Base-by-base conservation (phyloP, 371 early-diverging fungal species). In the Mortierella sp. region DNA sequence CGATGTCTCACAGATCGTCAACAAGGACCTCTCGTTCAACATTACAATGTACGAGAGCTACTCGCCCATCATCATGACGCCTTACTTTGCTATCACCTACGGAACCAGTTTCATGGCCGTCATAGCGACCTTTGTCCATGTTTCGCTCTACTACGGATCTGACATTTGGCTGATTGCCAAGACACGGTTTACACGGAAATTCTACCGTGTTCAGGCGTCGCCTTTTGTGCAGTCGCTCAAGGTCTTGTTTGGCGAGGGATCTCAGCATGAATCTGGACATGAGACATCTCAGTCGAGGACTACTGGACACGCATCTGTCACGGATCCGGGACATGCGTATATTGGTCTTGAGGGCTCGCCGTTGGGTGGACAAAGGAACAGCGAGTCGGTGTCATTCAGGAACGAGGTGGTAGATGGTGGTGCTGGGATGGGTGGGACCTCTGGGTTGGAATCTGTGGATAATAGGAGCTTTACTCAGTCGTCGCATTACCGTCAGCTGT, bases 11-110 rank as follows among this genome's bases (percentile, higher is more conserved):
- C 87, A 84, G 74, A 89, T 95, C 29, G 87, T 95, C 75, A 91
- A 91, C 18, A 82, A 87, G n/a, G 92, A 92, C 14, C 75, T 83
- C 55, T 88, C 90, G 43, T 88, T 96, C 65, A 89, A 94, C 72
- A 88, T 91, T 55, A 88, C 90, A 29, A 92, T 89, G 54, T 96
- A 95, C 79, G 91, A 89, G 3, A 88, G 78, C 8, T 92, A 94
- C 80, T 91, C 92, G 6, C 96, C 96, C 7, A 92, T 97, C 21
- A 92, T 94, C 84, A 93, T 96, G 87, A 92, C 96, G 12, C 89
- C 92, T 27, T 93, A 92, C 80, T 96, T 96, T 87, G 96, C 96
- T 38, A 88, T 95, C 54, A 90, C 92, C 41, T 95, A 95, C 71
- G 94, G 93, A 1, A 91, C 92, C 51, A 91, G 93, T 56, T 90